Evolutionary conservation across 345 rosid species (phyloP), one percentile per base, ranked within the genome.

Genomic region (Euphorbia lathyris): DNA sequence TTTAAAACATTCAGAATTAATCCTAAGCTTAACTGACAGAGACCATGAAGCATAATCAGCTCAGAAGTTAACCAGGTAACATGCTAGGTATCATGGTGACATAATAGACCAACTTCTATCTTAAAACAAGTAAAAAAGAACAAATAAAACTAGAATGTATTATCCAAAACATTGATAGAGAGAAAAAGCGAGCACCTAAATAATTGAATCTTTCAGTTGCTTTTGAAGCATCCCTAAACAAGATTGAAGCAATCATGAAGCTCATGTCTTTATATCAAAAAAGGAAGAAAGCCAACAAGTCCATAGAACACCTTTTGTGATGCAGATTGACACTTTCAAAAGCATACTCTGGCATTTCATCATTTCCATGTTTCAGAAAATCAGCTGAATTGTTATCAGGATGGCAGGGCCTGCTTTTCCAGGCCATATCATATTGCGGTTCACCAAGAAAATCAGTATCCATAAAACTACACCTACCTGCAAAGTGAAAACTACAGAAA

Each of bases 221-320:
- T 79, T 72, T 69, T 68, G 69, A 17, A 67, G 64, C 72, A 75
- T 68, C 80, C 85, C 92, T 90, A 83, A 76, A 81, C 23, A 58
- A 65, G 42, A 71, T 63, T 63, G 79, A 30, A 64, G 30, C 43
- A 56, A 66, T 72, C 72, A 79, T 72, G 65, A 73, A 66, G 52
- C 57, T 40, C 51, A 17, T 26, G 34, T 14, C 36, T 11, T 65
- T 57, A 52, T 65, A 29, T 59, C 60, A 66, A 53, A 58, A 68
- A 51, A 64, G 43, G 63, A 45, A 70, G 69, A 75, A 66, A 59
- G 45, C 23, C 8, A 64, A 60, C 70, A 58, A 34, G 42, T 73
- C 71, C 23, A 45, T 3, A 29, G 60, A 68, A 42, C 52, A 90
- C 98, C 91, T 83, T 75, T 83, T 88, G 76, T 80, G 78, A 69